phyloP scores from a whole-genome alignment of 192 early-diverging fungal genomes.

The Coemansia sp. region DNA sequence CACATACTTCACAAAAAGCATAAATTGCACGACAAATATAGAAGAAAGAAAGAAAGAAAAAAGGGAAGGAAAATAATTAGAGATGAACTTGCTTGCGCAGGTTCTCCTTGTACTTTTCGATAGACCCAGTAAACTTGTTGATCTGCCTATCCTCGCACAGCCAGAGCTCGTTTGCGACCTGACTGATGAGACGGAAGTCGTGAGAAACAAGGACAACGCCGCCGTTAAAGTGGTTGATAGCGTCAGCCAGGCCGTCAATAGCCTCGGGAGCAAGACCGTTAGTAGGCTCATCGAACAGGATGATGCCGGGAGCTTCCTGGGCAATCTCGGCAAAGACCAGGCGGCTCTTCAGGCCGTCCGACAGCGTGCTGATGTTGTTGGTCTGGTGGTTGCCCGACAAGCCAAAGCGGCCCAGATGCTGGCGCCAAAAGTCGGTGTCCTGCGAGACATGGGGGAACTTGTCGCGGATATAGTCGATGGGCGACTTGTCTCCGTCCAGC shows the following conservation, averaged over 20 bases:
- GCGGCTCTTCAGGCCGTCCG: conserved; percentile 95
- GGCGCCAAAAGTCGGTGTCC: conserved; percentile 90
- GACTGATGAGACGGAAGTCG: conserved; percentile 97
- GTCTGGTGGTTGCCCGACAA: conserved; percentile 93
- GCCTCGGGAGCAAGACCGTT: conserved; percentile 94
- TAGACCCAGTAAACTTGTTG: conserved; percentile 75
- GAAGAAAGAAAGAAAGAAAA: neutral
- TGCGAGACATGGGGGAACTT: conserved; percentile 82
- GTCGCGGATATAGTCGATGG: conserved; percentile 90
- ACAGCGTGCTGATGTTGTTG: conserved; percentile 84
- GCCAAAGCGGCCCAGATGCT: conserved; percentile 91
- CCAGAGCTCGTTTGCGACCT: conserved; percentile 96
- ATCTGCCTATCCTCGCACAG: conserved; percentile 86
- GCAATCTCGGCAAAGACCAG: conserved; percentile 77
- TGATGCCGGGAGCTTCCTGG: conserved; percentile 77
- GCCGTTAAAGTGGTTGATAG: conserved; percentile 94
- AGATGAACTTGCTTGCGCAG: conserved; percentile 77
- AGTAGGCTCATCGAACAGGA: conserved; percentile 93
- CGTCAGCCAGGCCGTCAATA: conserved; percentile 94
- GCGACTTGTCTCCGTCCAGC: conserved; percentile 82
- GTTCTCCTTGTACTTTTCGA: conserved; percentile 90
- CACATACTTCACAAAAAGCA: no score
- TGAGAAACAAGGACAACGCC: conserved; percentile 98
- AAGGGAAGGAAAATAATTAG: conserved; percentile 11
- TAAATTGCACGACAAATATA: neutral